These are phyloP conservation scores for Leccinum longicurvipes DNA, from an alignment of 768 basidiomycete genomes.

Conservation along the genomic window DNA sequence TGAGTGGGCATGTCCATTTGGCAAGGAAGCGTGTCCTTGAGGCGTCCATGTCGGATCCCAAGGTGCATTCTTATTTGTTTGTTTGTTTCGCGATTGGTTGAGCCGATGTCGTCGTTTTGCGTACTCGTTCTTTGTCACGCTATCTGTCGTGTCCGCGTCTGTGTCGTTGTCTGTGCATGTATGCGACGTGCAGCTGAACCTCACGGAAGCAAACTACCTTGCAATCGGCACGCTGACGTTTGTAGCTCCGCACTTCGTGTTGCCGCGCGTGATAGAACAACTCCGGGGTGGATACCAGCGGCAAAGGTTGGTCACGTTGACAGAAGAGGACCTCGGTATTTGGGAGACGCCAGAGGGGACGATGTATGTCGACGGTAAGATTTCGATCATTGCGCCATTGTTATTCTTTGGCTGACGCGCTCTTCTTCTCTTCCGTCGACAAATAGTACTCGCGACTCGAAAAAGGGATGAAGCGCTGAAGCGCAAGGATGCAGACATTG, in stretches of 20 bases:
- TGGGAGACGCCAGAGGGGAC: conserved; percentile 86
- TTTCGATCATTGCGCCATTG: not conserved
- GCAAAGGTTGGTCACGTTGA: conserved; percentile 57
- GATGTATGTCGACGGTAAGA: conserved; percentile 71
- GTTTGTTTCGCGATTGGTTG: too few relatives aligned
- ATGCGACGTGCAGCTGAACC: conserved; percentile 36
- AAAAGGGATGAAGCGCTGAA: conserved; percentile 52
- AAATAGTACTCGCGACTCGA: conserved; percentile 58
- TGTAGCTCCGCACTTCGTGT: conserved; percentile 63
- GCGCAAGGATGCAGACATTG: conserved; percentile 85
- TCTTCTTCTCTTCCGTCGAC: not conserved
- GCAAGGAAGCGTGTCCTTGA: conserved; percentile 49
- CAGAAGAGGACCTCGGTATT: conserved; percentile 72
- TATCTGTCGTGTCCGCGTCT: too few relatives aligned
- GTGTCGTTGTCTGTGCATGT: too few relatives aligned
- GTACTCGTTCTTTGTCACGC: too few relatives aligned
- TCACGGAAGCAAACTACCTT: conserved; percentile 66
- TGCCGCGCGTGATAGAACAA: conserved; percentile 70
- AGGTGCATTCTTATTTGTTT: conserved; percentile 34
- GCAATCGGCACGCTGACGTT: conserved; percentile 78
- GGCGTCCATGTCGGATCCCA: conserved; percentile 42
- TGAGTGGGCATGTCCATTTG: conserved; percentile 46
- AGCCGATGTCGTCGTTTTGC: too few relatives aligned
- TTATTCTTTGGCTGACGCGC: not conserved
- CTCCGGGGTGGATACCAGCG: conserved; percentile 63